Evolutionary conservation across 2,329 filamentous ascomycete genomes (phyloP).

Genomic region (Neobulgaria alba): DNA sequence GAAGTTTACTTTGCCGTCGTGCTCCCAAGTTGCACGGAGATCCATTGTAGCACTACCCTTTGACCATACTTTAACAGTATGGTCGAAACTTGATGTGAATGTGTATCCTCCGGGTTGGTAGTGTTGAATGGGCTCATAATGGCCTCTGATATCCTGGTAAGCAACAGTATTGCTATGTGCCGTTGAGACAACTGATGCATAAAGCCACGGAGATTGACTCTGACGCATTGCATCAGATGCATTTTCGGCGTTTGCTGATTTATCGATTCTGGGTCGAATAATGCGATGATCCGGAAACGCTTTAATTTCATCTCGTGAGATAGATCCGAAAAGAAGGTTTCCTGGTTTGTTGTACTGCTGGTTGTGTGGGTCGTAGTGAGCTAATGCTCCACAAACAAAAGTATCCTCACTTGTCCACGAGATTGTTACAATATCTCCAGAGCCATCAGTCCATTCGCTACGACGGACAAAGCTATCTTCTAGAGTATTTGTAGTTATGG

Average conservation of each 20-base stretch:
- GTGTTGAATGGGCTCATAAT: not conserved
- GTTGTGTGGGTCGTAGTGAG: conserved; percentile 53
- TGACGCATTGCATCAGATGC: conserved; percentile 46
- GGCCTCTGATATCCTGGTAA: not conserved
- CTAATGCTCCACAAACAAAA: conserved; percentile 54
- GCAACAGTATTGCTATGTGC: conserved; percentile 38
- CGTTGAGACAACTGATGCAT: conserved; percentile 54
- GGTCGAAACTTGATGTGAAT: conserved; percentile 55
- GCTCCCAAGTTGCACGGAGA: conserved; percentile 43
- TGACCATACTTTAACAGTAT: conserved; percentile 52
- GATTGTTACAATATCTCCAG: conserved; percentile 51
- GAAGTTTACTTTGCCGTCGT: conserved; percentile 53
- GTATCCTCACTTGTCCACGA: conserved; percentile 44
- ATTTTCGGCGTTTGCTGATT: conserved; percentile 41
- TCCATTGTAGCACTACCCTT: conserved; percentile 35
- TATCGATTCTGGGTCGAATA: conserved; percentile 39
- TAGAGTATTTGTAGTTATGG: conserved; percentile 13
- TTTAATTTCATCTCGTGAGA: conserved; percentile 34
- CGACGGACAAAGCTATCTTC: conserved; percentile 45
- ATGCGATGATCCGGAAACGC: conserved; percentile 51
- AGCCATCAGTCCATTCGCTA: conserved; percentile 51
- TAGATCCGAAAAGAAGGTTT: conserved; percentile 50
- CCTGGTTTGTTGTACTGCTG: conserved; percentile 60
- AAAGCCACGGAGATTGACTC: conserved; percentile 55
- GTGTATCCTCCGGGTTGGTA: conserved; percentile 31